phyloP scores from a whole-genome alignment of 2,329 filamentous ascomycete species.

The Fusarium agapanthi region DNA sequence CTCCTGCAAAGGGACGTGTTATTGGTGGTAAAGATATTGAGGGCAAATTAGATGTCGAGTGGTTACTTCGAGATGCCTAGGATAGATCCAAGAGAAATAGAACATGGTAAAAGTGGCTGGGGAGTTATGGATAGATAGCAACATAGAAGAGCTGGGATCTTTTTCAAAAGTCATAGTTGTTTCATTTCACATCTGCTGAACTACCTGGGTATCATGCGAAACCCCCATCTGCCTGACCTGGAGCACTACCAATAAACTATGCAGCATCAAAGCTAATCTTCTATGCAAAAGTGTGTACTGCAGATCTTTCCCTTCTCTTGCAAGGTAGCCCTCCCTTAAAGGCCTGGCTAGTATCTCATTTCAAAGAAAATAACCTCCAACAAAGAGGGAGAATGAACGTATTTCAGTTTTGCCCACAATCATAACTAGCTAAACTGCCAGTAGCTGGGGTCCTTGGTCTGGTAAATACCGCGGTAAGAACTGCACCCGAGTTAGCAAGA shows the following conservation, averaged over 20 bases:
- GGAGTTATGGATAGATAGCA: constrained; percentile 39
- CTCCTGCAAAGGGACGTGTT: constrained; percentile 51
- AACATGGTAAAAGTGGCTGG: constrained; percentile 13
- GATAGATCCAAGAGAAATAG: not conserved
- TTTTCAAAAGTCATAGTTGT: constrained; percentile 17
- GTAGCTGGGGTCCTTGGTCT: constrained; percentile 63
- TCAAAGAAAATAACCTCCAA: constrained; percentile 28
- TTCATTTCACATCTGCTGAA: constrained; percentile 31
- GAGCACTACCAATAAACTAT: constrained; percentile 12
- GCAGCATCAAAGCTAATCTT: constrained; percentile 17
- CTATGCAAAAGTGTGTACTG: constrained; percentile 15
- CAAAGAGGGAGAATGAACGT: constrained; percentile 39
- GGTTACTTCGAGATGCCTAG: constrained; percentile 49
- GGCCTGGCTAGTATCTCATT: constrained; percentile 26
- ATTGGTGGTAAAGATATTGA: constrained; percentile 41
- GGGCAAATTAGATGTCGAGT: constrained; percentile 49
- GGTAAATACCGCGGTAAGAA: constrained; percentile 69
- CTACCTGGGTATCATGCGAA: constrained; percentile 38
- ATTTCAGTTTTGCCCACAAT: constrained; percentile 14
- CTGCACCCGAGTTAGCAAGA: constrained; percentile 45
- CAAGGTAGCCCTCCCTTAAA: constrained; percentile 17
- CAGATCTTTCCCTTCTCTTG: constrained; percentile 1
- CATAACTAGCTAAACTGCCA: constrained; percentile 56
- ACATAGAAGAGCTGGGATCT: constrained; percentile 25
- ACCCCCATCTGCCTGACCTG: constrained; percentile 11